Base-by-base conservation (phyloP, 2,329 filamentous ascomycete species). In the Stachybotrys chlorohalonatus region DNA sequence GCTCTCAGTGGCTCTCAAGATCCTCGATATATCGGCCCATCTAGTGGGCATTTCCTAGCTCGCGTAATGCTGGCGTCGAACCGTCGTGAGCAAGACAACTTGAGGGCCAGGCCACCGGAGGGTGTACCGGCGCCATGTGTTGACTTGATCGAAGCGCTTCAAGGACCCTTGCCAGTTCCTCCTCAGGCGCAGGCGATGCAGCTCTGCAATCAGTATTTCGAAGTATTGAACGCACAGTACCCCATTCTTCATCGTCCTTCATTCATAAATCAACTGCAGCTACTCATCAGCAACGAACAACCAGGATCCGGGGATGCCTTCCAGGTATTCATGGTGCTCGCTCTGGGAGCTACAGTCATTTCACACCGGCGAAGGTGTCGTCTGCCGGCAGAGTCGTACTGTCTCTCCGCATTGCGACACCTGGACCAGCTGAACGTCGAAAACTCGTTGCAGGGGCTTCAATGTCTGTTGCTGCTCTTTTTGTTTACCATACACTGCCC, bases 41-140 rank as follows among this genome's bases (percentile, higher is more conserved):
- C 79, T 0, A 81, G 78, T 45, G 79, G 79, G 1, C 79, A 78
- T 54, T 79, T 79, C 47, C 70, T 81, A 11, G 76, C 77, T 2
- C 74, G 75, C 1, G 66, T 79, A 3, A 71, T 81, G 59, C 69
- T 81, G 11, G 67, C 71, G 7, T 64, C 69, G 6, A 64, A 68
- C 53, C 66, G 57, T 11, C 57, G 57, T 52, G 66, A 59, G 16
- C 58, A 48, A 59, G 1, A 54, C 52, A 1, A 45, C 58, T 6
- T 48, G 32, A 11, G 55, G 57, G 13, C 46, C 52, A 9, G 54
- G 13, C 55, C 53, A 24, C 53, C 59, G 5, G 47, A 50, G 0
- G 56, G 61, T 0, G 61, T 69, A 11, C 65, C 64, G 13, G 13
- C 36, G 36, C 36, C 36, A 42, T 42, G 15, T n/a, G 58, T 58